These are phyloP conservation scores for Hanseniaspora uvarum DNA, from an alignment of 1,139 yeast species.

Conservation along the genomic window DNA sequence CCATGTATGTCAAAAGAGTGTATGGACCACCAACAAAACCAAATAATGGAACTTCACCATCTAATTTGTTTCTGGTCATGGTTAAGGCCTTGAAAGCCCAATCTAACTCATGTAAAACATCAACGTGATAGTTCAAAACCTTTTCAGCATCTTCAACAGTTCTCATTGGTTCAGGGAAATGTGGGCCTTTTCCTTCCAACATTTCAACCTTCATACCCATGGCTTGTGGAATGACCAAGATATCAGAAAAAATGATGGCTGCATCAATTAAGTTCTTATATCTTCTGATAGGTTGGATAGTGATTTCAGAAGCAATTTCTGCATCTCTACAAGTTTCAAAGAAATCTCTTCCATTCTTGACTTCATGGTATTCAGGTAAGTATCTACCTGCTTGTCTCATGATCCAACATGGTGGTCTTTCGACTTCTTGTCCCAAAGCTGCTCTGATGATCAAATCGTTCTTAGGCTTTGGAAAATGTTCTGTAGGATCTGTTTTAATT, in stretches of 20 bases:
- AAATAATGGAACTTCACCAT: constrained; percentile 84
- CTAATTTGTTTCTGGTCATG: constrained; percentile 66
- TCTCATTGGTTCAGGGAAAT: constrained; percentile 79
- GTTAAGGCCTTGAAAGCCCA: constrained; percentile 95
- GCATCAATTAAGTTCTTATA: constrained; percentile 87
- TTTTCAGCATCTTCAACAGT: constrained; percentile 53
- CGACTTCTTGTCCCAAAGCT: constrained; percentile 76
- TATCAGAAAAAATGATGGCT: constrained; percentile 91
- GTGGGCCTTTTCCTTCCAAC: constrained; percentile 93
- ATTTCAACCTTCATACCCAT: constrained; percentile 93
- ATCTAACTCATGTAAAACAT: constrained; percentile 64
- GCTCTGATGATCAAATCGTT: constrained; percentile 88
- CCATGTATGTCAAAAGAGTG: constrained; percentile 93
- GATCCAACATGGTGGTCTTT: constrained; percentile 96
- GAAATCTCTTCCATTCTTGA: constrained; percentile 76
- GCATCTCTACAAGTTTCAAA: constrained; percentile 90
- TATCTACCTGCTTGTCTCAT: constrained; percentile 59
- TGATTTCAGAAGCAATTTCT: constrained; percentile 83
- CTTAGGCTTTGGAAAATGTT: constrained; percentile 55
- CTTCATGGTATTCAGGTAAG: constrained; percentile 83
- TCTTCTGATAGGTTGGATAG: constrained; percentile 90
- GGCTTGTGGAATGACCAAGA: constrained; percentile 93
- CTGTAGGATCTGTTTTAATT: constrained; percentile 13
- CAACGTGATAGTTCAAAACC: constrained; percentile 48
- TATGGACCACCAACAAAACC: constrained; percentile 98